These are phyloP conservation scores for Mucor piriformis DNA, from an alignment of 371 early-diverging fungal genomes.

Conservation along the genomic window DNA sequence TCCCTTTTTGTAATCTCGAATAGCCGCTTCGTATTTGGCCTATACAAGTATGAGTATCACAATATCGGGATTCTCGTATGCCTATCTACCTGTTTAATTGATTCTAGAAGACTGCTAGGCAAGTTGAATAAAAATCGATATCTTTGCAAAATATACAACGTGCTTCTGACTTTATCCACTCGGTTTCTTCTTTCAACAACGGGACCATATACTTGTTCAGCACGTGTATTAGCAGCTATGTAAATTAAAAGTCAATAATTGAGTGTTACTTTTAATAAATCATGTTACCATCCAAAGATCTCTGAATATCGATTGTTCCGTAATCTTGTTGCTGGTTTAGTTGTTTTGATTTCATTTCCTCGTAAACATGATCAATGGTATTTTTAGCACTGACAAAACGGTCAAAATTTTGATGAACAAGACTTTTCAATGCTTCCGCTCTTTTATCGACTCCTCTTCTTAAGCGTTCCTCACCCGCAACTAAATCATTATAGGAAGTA, in stretches of 20 bases:
- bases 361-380: slow-evolving; percentile 92
- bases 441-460: slow-evolving; percentile 77
- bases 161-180: slow-evolving; percentile 89
- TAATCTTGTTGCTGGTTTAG: slow-evolving; percentile 78
- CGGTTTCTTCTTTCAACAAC: slow-evolving; percentile 83
- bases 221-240: slow-evolving; percentile 68
- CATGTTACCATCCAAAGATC: slow-evolving; percentile 37
- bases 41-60: slow-evolving; percentile 22
- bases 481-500: slow-evolving; percentile 82
- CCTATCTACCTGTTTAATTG: slow-evolving; percentile 67
- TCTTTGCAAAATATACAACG: slow-evolving; percentile 86
- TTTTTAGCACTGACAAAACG: slow-evolving; percentile 95
- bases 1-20: slow-evolving; percentile 96
- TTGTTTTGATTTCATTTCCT: slow-evolving; percentile 85
- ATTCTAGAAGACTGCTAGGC: slow-evolving; percentile 83
- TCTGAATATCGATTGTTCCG: slow-evolving; percentile 65
- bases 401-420: slow-evolving; percentile 95
- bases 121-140: slow-evolving; percentile 95
- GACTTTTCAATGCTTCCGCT: slow-evolving; percentile 81
- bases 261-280: too few relatives aligned
- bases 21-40: slow-evolving; percentile 88
- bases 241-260: not conserved
- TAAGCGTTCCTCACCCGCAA: slow-evolving; percentile 72
- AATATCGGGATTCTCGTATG: not conserved
- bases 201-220: slow-evolving; percentile 86